Conservation (phyloP, 768 basidiomycete genomes). For the Neoboletus subvelutipes region DNA sequence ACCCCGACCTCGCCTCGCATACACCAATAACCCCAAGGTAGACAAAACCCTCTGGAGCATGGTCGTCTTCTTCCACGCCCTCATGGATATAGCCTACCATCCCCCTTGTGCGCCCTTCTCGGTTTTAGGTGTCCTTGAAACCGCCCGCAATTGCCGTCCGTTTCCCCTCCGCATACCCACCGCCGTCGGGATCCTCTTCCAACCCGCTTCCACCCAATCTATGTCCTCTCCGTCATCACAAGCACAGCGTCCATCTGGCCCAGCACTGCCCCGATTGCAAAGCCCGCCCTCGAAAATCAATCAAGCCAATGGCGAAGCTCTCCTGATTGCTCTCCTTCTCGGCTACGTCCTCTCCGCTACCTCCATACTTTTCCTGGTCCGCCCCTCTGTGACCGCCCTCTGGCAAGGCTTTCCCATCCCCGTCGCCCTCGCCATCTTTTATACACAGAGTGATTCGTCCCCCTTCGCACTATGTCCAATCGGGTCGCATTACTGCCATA, state of each 20-base stretch:
- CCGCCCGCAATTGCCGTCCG: slow-evolving; percentile 38
- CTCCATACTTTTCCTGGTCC: slow-evolving; percentile 43
- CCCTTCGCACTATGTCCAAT: slow-evolving; percentile 9
- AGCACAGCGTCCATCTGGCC: slow-evolving; percentile 27
- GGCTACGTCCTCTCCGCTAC: slow-evolving; percentile 49
- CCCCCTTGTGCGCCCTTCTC: slow-evolving; percentile 17
- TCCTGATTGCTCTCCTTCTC: slow-evolving; percentile 45
- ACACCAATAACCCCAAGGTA: slow-evolving; percentile 37
- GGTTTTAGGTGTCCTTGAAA: slow-evolving; percentile 36
- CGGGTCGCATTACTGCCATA: slow-evolving; percentile 22
- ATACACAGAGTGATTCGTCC: slow-evolving; percentile 41
- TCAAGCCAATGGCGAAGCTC: slow-evolving; percentile 49
- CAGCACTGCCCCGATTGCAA: not conserved
- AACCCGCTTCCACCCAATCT: slow-evolving; percentile 45
- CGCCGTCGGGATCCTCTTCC: slow-evolving; percentile 41
- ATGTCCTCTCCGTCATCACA: slow-evolving; percentile 45
- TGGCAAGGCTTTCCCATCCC: slow-evolving; percentile 57
- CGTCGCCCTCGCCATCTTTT: slow-evolving; percentile 39
- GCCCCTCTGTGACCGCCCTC: slow-evolving; percentile 45
- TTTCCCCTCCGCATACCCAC: slow-evolving; percentile 41
- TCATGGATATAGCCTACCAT: slow-evolving; percentile 37
- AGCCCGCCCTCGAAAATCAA: slow-evolving; percentile 33
- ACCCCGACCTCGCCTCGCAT: slow-evolving; percentile 34
- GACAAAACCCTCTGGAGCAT: slow-evolving; percentile 44
- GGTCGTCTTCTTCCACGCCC: slow-evolving; percentile 30